Evolutionary conservation across 2,329 filamentous ascomycete species (phyloP).

Genomic region (Pseudocercospora crystallina): DNA sequence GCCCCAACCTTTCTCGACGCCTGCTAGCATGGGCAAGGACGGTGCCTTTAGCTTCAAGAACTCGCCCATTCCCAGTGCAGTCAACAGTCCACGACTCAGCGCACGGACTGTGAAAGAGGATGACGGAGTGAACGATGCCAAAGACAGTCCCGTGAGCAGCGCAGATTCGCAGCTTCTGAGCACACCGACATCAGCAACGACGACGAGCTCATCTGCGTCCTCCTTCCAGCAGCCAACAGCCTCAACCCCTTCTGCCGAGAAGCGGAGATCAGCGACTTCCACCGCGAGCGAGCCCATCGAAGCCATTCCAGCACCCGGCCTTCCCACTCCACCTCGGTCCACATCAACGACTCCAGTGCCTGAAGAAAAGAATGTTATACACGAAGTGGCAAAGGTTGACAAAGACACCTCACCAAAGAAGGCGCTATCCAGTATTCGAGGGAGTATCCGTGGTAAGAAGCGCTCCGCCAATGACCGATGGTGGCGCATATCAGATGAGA

Average conservation of each 20-base stretch:
- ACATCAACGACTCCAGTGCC: neutral
- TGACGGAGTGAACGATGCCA: neutral
- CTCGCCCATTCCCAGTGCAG: conserved; percentile 33
- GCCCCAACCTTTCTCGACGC: conserved; percentile 77
- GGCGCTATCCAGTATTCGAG: conserved; percentile 3
- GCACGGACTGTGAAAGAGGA: conserved; percentile 13
- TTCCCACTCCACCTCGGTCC: conserved; percentile 24
- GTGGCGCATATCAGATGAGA: conserved; percentile 98
- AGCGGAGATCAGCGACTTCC: conserved; percentile 12
- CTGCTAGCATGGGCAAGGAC: conserved; percentile 73
- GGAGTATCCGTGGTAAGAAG: conserved; percentile 37
- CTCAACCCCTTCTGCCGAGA: conserved; percentile 12
- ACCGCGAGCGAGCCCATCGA: conserved; percentile 27
- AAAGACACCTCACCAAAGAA: no score
- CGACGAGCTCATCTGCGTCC: conserved; percentile 24
- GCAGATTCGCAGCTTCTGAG: conserved; percentile 18
- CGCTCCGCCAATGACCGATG: conserved; percentile 68
- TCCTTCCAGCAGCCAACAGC: conserved; percentile 14
- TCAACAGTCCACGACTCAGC: conserved; percentile 42
- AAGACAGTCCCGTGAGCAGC: conserved; percentile 10
- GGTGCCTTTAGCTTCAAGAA: conserved; percentile 67
- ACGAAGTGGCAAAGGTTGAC: no score
- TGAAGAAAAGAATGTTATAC: conserved; percentile 2
- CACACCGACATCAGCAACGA: conserved; percentile 13
- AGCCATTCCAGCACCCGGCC: conserved; percentile 29